Conservation (phyloP, 306 rosid genomes). For the Vicia villosa region DNA sequence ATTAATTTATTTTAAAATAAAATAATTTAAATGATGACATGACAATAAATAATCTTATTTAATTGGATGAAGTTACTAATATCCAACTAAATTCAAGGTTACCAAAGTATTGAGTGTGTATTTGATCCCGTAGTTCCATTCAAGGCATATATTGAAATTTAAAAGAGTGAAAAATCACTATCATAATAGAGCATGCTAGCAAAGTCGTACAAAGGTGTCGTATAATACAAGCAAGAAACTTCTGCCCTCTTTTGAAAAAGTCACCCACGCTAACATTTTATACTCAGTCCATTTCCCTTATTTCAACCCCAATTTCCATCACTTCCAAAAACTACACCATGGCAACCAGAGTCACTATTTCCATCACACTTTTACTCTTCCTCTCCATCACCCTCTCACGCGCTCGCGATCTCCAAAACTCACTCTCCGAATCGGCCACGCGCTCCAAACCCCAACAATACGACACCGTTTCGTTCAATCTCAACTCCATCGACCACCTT, state of each 20-base stretch:
- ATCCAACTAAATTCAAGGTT: too few relatives aligned
- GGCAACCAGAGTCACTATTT: conserved; percentile 18
- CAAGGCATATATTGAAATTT: too few relatives aligned
- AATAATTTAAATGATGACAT: too few relatives aligned
- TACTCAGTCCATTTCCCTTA: not conserved
- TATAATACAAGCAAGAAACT: conserved; percentile 5
- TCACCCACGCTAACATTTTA: not conserved
- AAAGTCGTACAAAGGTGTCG: not conserved
- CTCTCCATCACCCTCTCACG: conserved; percentile 26
- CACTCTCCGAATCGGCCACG: not conserved
- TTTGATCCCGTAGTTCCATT: too few relatives aligned
- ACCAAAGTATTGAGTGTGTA: too few relatives aligned
- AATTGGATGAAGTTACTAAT: too few relatives aligned
- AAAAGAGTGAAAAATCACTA: too few relatives aligned
- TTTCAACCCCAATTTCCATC: not conserved
- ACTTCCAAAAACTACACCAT: conserved; percentile 3
- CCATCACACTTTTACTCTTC: conserved; percentile 2
- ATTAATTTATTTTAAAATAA: too few relatives aligned
- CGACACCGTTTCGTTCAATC: conserved; percentile 37
- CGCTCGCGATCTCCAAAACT: conserved; percentile 28
- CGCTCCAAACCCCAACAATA: conserved; percentile 6
- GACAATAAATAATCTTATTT: too few relatives aligned
- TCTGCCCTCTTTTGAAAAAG: not conserved
- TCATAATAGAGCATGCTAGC: too few relatives aligned
- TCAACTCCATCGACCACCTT: conserved; percentile 24